Percentiles rank a stretch among this genome's conserved stretches.
Evolutionary conservation across 2,329 filamentous ascomycete genomes (phyloP).

Genomic region (Pezicula neosporulosa): DNA sequence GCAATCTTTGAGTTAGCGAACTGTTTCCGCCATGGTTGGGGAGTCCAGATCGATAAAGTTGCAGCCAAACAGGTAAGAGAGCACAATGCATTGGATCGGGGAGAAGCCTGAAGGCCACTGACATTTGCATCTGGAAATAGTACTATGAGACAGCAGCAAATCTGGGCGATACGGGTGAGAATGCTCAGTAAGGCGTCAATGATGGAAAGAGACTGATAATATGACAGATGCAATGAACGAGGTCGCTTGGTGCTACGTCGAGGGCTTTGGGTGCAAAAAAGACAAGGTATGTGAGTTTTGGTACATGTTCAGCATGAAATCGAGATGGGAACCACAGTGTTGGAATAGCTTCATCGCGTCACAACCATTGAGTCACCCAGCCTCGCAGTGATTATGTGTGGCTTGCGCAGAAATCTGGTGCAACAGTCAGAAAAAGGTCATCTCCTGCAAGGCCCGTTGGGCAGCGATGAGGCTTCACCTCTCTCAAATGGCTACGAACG

Average conservation of each 20-base stretch:
- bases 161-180: constrained; percentile 76
- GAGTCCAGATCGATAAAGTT: constrained; percentile 77
- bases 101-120: constrained; percentile 21
- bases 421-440: background rate
- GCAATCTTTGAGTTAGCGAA: constrained; percentile 95
- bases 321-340: constrained; percentile 9
- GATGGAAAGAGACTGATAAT: constrained; percentile 18
- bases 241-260: constrained; percentile 89
- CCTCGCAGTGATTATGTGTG: constrained; percentile 20
- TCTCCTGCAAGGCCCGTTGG: constrained; percentile 31
- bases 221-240: constrained; percentile 90
- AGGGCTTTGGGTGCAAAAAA: constrained; percentile 97
- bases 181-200: constrained; percentile 10
- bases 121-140: constrained; percentile 42
- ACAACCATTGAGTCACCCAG: constrained; percentile 17
- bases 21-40: constrained; percentile 93
- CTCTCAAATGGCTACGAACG: background rate
- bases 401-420: constrained; percentile 17
- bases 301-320: constrained; percentile 1
- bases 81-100: constrained; percentile 16
- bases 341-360: constrained; percentile 20
- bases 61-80: constrained; percentile 69
- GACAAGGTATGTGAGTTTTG: constrained; percentile 75
- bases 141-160: constrained; percentile 99
- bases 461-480: constrained; percentile 34